Percentiles rank a stretch among this genome's conserved stretches.
phyloP scores from a whole-genome alignment of 2,329 filamentous ascomycete species.

The Fonsecaea monophora region DNA sequence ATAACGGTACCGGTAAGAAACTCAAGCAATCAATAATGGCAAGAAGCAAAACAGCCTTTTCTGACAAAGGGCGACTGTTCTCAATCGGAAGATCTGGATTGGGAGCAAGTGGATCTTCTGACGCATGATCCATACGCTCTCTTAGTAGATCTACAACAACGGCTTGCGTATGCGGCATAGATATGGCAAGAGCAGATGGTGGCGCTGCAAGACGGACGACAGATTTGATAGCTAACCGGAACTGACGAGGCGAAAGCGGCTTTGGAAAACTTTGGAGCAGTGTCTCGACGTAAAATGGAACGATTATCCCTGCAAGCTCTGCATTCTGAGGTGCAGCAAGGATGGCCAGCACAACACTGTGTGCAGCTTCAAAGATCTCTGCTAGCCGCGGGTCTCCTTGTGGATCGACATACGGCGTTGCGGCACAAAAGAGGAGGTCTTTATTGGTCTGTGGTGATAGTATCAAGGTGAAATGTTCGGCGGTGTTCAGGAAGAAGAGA shows the following conservation, averaged over 20 bases:
- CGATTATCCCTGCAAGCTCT: constrained; percentile 70
- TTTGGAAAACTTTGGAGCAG: constrained; percentile 79
- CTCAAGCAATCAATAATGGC: constrained; percentile 81
- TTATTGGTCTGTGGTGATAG: constrained; percentile 73
- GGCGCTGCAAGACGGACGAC: constrained; percentile 81
- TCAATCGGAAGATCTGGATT: constrained; percentile 45
- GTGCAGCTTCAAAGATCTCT: constrained; percentile 85
- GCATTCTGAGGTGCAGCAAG: constrained; percentile 81
- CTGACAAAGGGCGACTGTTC: constrained; percentile 62
- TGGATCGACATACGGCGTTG: constrained; percentile 74
- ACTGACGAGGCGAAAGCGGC: constrained; percentile 81
- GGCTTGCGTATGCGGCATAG: constrained; percentile 78
- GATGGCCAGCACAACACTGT: constrained; percentile 79
- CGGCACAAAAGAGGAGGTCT: constrained; percentile 73
- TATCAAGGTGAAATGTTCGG: constrained; percentile 79
- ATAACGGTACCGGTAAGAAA: constrained; percentile 69
- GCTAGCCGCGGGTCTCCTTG: constrained; percentile 64
- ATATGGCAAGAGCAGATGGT: constrained; percentile 74
- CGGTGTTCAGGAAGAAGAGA: constrained; percentile 85
- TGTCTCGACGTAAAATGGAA: constrained; percentile 83
- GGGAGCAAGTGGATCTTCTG: constrained; percentile 56
- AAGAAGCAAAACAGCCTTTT: constrained; percentile 77
- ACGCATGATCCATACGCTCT: constrained; percentile 66
- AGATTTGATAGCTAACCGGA: constrained; percentile 85
- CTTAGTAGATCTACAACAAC: constrained; percentile 79